Conservation (phyloP, 192 early-diverging fungal genomes). For the Coemansia sp. region DNA sequence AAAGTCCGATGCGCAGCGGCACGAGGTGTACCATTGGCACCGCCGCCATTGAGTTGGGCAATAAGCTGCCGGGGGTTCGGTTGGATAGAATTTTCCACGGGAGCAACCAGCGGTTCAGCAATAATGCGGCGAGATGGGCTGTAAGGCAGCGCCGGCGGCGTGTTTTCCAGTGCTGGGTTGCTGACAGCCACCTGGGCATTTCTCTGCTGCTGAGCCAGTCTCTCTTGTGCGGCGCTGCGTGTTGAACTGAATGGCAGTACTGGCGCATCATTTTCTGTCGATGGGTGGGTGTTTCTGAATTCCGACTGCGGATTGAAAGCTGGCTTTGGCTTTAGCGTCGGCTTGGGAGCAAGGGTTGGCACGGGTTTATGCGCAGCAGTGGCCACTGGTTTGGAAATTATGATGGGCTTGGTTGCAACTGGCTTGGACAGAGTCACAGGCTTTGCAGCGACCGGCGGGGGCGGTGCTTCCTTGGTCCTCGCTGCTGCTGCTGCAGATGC, state of each 20-base stretch:
- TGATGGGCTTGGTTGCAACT: neutral
- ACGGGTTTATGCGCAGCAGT: neutral
- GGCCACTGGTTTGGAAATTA: neutral
- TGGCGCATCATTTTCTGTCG: slow-evolving; percentile 33
- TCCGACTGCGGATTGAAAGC: neutral
- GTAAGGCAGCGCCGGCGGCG: neutral
- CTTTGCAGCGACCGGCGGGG: slow-evolving; percentile 5
- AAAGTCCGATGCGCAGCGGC: slow-evolving; percentile 11
- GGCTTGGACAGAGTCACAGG: slow-evolving; percentile 15
- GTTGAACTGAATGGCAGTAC: slow-evolving; percentile 24
- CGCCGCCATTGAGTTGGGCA: slow-evolving; percentile 22
- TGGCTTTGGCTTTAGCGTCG: neutral
- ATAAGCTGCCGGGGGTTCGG: slow-evolving; percentile 33
- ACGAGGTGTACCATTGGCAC: neutral
- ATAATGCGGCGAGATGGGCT: neutral
- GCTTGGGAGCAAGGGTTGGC: neutral
- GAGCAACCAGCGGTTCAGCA: slow-evolving; percentile 2
- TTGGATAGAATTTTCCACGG: slow-evolving; percentile 23
- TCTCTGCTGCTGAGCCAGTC: slow-evolving; percentile 11
- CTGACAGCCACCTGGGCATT: neutral
- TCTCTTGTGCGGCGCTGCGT: slow-evolving; percentile 2
- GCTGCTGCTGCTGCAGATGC: neutral
- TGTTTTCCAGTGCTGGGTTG: slow-evolving; percentile 18
- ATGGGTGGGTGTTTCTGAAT: slow-evolving; percentile 16
- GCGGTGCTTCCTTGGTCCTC: slow-evolving; percentile 1